phyloP scores from a whole-genome alignment of 2,329 filamentous ascomycete species.

The Colletotrichum tropicicola region DNA sequence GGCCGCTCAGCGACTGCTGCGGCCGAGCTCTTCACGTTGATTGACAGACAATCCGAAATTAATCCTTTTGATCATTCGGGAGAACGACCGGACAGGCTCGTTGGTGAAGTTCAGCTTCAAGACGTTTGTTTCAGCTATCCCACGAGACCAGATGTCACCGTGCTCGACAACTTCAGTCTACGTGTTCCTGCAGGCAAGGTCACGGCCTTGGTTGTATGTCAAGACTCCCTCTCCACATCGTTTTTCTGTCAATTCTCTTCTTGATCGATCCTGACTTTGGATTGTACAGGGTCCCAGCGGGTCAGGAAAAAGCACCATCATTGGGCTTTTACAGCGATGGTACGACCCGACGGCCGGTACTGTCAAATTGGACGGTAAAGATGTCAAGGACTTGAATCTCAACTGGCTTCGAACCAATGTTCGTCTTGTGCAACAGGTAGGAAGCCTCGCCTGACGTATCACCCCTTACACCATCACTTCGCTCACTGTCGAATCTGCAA shows the following conservation, averaged over 20 bases:
- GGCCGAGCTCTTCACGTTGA: constrained; percentile 35
- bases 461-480: too few species aligned
- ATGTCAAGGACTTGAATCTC: constrained; percentile 37
- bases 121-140: constrained; percentile 75
- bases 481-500: too few species aligned
- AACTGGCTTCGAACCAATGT: constrained; percentile 42
- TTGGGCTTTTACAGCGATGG: constrained; percentile 75
- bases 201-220: constrained; percentile 68
- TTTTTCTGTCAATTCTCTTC: constrained; percentile 38
- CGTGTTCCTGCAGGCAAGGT: constrained; percentile 71
- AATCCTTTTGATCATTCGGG: constrained; percentile 32
- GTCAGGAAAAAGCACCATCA: constrained; percentile 74
- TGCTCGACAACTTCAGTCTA: constrained; percentile 70
- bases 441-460: too few species aligned
- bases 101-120: constrained; percentile 65
- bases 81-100: constrained; percentile 41
- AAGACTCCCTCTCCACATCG: constrained; percentile 60
- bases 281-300: constrained; percentile 59
- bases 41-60: constrained; percentile 37
- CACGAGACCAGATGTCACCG: constrained; percentile 70
- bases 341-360: constrained; percentile 48
- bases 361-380: constrained; percentile 38
- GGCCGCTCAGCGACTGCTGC: constrained; percentile 34
- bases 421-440: constrained; percentile 40
- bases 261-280: too few species aligned